Conservation (phyloP, 2,329 filamentous ascomycete genomes). For the Colletotrichum spaethianum region DNA sequence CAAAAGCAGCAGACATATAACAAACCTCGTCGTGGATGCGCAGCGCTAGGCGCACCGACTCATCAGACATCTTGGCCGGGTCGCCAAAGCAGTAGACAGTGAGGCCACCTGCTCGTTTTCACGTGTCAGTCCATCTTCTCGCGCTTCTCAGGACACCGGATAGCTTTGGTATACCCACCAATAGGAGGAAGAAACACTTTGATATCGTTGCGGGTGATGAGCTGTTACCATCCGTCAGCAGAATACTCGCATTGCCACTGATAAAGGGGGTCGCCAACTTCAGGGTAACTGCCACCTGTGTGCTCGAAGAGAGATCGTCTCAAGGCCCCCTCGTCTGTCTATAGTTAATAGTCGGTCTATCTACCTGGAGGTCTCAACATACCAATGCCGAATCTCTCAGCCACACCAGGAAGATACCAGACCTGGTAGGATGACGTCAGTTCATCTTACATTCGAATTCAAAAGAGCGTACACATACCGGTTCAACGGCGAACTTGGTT, state of each 20-base stretch:
- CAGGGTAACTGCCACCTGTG: constrained; percentile 95
- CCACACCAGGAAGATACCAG: constrained; percentile 89
- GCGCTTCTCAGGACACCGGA: not conserved
- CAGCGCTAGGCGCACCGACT: constrained; percentile 83
- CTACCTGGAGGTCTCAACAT: constrained; percentile 45
- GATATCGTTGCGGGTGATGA: constrained; percentile 94
- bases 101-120: constrained; percentile 73
- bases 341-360: constrained; percentile 45
- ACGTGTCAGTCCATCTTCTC: constrained; percentile 39
- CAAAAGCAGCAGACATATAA: not conserved
- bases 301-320: constrained; percentile 93
- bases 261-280: constrained; percentile 61
- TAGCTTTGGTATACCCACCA: constrained; percentile 59
- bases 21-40: constrained; percentile 80
- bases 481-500: constrained; percentile 97
- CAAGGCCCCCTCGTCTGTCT: constrained; percentile 83
- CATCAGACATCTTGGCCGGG: constrained; percentile 92
- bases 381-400: constrained; percentile 93
- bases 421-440: constrained; percentile 56
- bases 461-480: constrained; percentile 70
- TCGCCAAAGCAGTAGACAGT: constrained; percentile 99
- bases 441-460: not conserved
- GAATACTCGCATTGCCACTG: not conserved
- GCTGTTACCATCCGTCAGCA: constrained; percentile 55
- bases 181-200: constrained; percentile 97